phyloP scores from a whole-genome alignment of 805 yeast genomes.

The Monosporozyma servazzii region DNA sequence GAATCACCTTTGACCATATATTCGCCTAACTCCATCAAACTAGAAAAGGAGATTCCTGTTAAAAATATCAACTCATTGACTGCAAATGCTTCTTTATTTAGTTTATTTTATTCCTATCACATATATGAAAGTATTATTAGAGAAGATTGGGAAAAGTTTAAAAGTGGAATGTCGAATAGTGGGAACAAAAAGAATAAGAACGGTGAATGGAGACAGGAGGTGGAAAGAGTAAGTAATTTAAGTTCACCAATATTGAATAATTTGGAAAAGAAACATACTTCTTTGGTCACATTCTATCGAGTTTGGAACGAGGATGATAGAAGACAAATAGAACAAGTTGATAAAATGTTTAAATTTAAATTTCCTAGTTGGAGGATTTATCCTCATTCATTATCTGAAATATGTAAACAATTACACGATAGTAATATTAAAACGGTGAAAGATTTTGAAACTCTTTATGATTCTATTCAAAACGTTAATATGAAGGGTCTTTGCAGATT shows the following conservation, averaged over 20 bases:
- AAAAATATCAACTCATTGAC: not conserved
- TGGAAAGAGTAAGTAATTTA: constrained; percentile 2
- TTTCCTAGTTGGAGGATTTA: constrained; percentile 23
- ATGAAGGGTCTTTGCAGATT: constrained; percentile 16
- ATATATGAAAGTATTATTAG: constrained; percentile 13
- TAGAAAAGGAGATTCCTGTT: not conserved
- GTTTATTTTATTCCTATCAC: constrained; percentile 23
- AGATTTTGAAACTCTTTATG: constrained; percentile 21
- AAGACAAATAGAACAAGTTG: constrained; percentile 8
- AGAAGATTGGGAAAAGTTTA: not conserved
- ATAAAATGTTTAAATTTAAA: constrained; percentile 16
- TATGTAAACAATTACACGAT: constrained; percentile 14
- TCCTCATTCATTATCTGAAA: constrained; percentile 13
- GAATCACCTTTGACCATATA: not conserved
- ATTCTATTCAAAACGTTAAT: constrained; percentile 7
- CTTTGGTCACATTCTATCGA: constrained; percentile 9
- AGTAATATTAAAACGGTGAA: constrained; percentile 16
- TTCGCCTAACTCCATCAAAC: not conserved
- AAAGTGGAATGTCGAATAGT: not conserved
- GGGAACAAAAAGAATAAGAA: not conserved
- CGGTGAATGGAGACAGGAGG: constrained; percentile 12
- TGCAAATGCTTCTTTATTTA: constrained; percentile 22
- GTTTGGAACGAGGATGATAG: constrained; percentile 19
- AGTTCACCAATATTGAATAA: not conserved
- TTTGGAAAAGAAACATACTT: not conserved